A percentile compares a stretch with the other conserved stretches of the same genome.
phyloP scores from a whole-genome alignment of 1,284 basidiomycete genomes.

The Phylloporus sp. region DNA sequence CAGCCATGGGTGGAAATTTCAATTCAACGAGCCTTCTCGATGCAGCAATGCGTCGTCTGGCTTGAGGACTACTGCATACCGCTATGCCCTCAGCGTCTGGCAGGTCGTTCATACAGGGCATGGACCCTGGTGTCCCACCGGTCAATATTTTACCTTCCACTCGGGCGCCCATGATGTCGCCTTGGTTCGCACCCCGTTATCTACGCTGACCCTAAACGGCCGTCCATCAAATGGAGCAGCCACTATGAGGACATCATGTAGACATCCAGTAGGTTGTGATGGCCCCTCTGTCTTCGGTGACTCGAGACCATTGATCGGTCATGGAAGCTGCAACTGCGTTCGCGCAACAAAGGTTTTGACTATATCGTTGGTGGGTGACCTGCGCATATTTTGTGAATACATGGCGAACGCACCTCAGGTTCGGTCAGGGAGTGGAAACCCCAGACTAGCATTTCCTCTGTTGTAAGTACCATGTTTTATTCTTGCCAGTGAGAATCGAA shows the following conservation, averaged over 20 bases:
- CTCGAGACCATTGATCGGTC: neutral
- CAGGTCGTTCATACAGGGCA: neutral
- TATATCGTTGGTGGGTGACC: constrained; percentile 24
- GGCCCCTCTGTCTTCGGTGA: neutral
- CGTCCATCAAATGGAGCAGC: neutral
- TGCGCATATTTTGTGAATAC: neutral
- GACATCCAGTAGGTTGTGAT: no score
- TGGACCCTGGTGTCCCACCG: neutral
- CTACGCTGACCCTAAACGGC: neutral
- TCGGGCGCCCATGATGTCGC: neutral
- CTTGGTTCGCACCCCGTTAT: neutral
- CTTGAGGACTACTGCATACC: neutral
- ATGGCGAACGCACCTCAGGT: neutral
- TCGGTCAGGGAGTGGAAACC: constrained; percentile 19
- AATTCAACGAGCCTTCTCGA: neutral
- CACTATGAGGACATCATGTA: no score
- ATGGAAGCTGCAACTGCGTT: constrained; percentile 18
- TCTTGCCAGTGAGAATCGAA: neutral
- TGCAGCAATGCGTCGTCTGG: neutral
- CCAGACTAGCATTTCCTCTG: constrained; percentile 19
- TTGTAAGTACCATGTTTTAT: constrained; percentile 9
- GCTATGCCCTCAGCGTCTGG: neutral
- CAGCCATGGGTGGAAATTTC: neutral
- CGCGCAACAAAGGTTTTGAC: constrained; percentile 18
- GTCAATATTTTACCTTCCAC: neutral